Percentiles rank a stretch among this genome's conserved stretches.
Evolutionary conservation across 768 basidiomycete species (phyloP).

Genomic region (Tulasnella calospora): DNA sequence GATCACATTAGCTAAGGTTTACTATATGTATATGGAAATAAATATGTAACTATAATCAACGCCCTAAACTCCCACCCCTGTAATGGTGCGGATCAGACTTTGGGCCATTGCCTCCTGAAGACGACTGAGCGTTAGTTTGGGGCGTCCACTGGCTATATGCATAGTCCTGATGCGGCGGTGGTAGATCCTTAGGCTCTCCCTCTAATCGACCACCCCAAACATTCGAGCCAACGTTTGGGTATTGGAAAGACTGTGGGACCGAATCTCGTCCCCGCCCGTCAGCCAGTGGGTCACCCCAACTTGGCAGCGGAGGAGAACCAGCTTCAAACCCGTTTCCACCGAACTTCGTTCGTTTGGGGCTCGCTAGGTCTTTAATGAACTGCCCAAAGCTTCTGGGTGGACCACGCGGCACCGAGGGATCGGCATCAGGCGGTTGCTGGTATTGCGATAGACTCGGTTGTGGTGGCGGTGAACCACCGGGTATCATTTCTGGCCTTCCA

Average conservation of each 20-base stretch:
- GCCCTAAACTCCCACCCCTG: no score
- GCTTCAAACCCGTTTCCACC: not conserved
- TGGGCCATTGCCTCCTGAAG: no score
- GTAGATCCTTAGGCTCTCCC: not conserved
- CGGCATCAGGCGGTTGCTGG: not conserved
- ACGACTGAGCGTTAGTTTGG: no score
- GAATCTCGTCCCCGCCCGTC: not conserved
- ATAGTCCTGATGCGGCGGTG: not conserved
- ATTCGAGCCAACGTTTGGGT: not conserved
- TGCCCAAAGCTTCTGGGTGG: not conserved
- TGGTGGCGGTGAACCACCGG: no score
- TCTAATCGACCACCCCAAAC: not conserved
- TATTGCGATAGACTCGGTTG: not conserved
- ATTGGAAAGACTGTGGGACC: not conserved
- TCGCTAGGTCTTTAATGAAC: not conserved
- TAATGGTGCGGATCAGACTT: no score
- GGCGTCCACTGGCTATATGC: not conserved
- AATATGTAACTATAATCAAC: no score
- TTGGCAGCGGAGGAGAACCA: not conserved
- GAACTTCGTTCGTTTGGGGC: not conserved
- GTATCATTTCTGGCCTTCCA: not conserved
- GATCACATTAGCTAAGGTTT: not conserved
- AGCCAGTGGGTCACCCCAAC: not conserved
- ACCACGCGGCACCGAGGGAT: not conserved
- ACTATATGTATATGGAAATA: not conserved